Evolutionary conservation across 2,329 filamentous ascomycete genomes (phyloP), one percentile per base, ranked within the genome.

Genomic region (Aspergillus ochraceoroseus): DNA sequence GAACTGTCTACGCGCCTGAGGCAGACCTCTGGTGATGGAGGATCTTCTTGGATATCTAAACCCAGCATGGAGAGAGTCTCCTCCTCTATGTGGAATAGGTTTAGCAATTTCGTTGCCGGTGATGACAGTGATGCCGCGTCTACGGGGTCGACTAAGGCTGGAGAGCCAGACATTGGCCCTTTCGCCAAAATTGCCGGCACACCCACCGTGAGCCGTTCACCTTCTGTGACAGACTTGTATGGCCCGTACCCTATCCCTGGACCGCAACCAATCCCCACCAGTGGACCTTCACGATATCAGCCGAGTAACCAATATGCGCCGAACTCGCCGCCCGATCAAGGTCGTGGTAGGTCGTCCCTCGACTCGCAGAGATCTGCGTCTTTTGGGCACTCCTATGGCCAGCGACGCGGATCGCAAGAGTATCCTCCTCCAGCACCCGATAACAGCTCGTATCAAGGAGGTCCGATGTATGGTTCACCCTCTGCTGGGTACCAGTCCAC

Each of bases 51-150:
- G 87, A 92, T 98, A 37, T 84, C 87, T 1, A 95, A 92, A 63
- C 88, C 90, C 5, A 95, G 81, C 63, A 94, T 96, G 77, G 89
- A 94, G 64, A 95, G 94, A 65, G 87, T 96, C 0, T 92, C 89
- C 2, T 88, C 85, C 46, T 87, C 85, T 22, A 80, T 96, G 60
- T 89, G 87, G 77, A 88, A 82, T 49, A 87, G 85, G 44, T 95
- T 99, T 67, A 96, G 89, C 67, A 95, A 88, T 57, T 98, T 98
- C 58, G 88, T 98, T 46, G 82, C 85, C 36, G 94, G 92, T 9
- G 90, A 95, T 44, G 90, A 96, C 39, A 79, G 78, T 37, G 84
- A 87, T 36, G 72, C 73, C 22, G 72, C 72, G 7, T 79, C 76
- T 0, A 74, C 74, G 38, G 77, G 72, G 6, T 71, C 77, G 8